Evolutionary conservation across 208 protist species (phyloP), one percentile per base, ranked within the genome.

Genomic region (Trypanosoma vivax): DNA sequence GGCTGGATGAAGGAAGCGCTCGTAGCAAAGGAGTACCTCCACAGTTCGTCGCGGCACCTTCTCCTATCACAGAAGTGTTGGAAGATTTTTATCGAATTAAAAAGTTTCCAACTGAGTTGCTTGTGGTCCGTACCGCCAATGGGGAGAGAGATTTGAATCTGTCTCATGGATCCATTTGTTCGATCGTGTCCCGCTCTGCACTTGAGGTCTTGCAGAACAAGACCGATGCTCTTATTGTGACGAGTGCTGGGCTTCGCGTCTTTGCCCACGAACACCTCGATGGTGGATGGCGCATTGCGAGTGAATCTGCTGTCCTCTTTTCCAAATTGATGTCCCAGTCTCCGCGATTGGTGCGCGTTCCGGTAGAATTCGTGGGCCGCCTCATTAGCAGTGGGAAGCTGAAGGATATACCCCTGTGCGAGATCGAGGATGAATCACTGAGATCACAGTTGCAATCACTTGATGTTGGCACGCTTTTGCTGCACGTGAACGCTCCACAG

Each of bases 171-270:
- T 82, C 80, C 5, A 58, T 65, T 21, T 82, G 77, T 70, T 79
- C 60, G 14, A 69, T 92, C 28, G 78, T 92, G 25, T 82, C 85
- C 7, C 58, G 58, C 25, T 67, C 49, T 38, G 74, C 78, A 6
- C 60, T 50, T 0, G 60, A 70, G 13, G 70, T 92, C 47, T 65
- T 90, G 42, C 45, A 54, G 29, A 43, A 67, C 39, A 92, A 92
- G 51, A 74, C 70, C 1, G 73, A 91, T 62, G 45, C 67, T 21
- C 65, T 86, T 30, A 33, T 83, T 6, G 74, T 92, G 16, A 81
- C 89, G 5, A 87, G 80, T 10, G 85, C 80, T 14, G 85, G 85
- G 2, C 71, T 92, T 41, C 80, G 85, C 23, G 65, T 83, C 5
- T 56, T 92, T 21, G 81, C 81, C 18, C 76, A 73, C 38, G 85